A percentile compares a stretch with the other conserved stretches of the same genome.
Evolutionary conservation across 306 rosid species (phyloP).

Genomic region (Castanea mollissima): DNA sequence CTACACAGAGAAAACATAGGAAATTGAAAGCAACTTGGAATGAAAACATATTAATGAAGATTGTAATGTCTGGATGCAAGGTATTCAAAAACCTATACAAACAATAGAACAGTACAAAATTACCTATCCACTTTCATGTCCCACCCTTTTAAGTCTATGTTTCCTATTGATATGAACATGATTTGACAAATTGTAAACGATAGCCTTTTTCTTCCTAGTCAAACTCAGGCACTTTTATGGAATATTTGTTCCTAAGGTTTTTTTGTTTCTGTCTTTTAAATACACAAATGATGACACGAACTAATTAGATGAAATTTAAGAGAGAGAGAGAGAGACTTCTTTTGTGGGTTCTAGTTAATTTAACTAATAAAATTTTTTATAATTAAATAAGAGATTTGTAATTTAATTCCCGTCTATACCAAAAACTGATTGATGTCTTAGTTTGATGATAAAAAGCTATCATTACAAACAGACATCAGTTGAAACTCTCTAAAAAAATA

Average conservation of each 20-base stretch:
- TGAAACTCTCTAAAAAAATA: too few species aligned
- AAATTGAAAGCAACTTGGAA: constrained; percentile 22
- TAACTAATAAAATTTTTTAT: too few species aligned
- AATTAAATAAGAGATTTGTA: fast-evolving
- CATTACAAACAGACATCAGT: fast-evolving
- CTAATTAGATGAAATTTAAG: constrained; percentile 1
- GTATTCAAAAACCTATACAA: constrained; percentile 30
- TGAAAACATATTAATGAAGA: constrained; percentile 28
- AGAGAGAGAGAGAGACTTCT: too few species aligned
- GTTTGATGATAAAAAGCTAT: fast-evolving
- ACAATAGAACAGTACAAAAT: constrained; percentile 33
- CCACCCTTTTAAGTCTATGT: constrained; percentile 39
- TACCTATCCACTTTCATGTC: constrained; percentile 11
- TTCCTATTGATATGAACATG: constrained; percentile 22
- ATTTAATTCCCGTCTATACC: fast-evolving
- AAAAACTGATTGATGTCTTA: too few species aligned
- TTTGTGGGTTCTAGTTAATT: too few species aligned
- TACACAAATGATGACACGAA: too few species aligned
- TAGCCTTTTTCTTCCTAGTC: background rate
- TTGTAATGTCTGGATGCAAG: constrained; percentile 18
- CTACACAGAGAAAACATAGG: constrained; percentile 14
- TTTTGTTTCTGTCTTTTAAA: background rate
- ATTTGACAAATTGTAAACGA: background rate
- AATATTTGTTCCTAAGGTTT: background rate
- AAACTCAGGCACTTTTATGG: background rate